Base-by-base conservation (phyloP, 2,329 filamentous ascomycete genomes). In the Ophiostoma sp. region DNA sequence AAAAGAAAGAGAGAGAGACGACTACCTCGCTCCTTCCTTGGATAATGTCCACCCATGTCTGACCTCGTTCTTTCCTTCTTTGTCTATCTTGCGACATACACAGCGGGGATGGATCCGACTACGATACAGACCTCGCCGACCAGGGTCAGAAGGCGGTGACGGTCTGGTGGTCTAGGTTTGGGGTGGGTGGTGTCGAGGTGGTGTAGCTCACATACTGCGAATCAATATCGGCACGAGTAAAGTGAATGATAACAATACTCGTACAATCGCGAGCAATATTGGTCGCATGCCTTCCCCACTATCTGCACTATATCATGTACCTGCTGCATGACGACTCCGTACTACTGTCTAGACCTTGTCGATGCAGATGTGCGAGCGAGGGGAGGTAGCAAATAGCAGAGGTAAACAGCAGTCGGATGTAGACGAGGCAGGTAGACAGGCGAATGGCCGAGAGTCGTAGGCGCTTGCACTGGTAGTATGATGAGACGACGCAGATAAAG, bases 181-280 rank as follows among this genome's bases (percentile, higher is more conserved):
- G n/a, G 49, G 49, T 27, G 27, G 27, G 27, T 27, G 27, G 27
- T 27, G 27, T 47, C 45, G 12, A 55, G 49, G 49, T 55, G 49
- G 49, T 55, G 49, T 55, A 55, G 49, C n/a, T 55, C 49, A 55
- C 49, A 55, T 55, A 55, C 49, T 55, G 49, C 49, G 49, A 27
- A 18, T 55, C 49, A 27, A 55, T 27, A 27, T 27, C 27, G 27
- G 27, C 27, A 27, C 27, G 27, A 27, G 27, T 27, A 27, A 18
- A 45, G 42, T 45, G 9, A 45, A 55, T 27, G 5, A 55, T 18
- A 8, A 55, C 11, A 55, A 55, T 27, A 11, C 5, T 44, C 42
- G 12, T 27, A 12, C 12, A 7, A 27, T 52, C 49, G 4, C 49
- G 12, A 55, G 9, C 49, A 55, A 55, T 55, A 60, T 38, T 60